Evolutionary conservation across 2,329 filamentous ascomycete genomes (phyloP).

Genomic region (Diaporthe helianthi): DNA sequence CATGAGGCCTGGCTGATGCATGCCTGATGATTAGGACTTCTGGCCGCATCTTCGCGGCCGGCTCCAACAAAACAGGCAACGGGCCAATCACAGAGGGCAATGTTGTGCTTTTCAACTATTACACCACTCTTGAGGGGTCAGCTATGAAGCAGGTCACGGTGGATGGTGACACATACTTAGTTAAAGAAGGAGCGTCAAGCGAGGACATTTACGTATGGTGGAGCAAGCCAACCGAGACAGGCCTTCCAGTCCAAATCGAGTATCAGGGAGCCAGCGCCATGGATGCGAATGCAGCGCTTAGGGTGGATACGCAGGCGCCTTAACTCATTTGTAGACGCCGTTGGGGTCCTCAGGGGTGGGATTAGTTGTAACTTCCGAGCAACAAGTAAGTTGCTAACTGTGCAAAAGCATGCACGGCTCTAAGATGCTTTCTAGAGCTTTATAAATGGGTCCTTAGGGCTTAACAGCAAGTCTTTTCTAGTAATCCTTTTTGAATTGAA

Average conservation of each 20-base stretch:
- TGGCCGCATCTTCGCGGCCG: slow-evolving; percentile 9
- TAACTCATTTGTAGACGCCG: too few species aligned
- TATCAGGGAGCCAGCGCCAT: background rate
- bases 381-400: too few species aligned
- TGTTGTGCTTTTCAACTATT: slow-evolving; percentile 21
- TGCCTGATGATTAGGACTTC: background rate
- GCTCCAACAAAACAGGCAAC: slow-evolving; percentile 1
- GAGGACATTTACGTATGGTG: slow-evolving; percentile 16
- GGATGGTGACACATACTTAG: background rate
- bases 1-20: background rate
- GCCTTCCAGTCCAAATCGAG: background rate
- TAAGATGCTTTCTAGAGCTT: too few species aligned
- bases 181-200: background rate
- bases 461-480: too few species aligned
- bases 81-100: slow-evolving; percentile 6
- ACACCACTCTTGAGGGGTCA: background rate
- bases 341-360: too few species aligned
- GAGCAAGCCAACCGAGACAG: background rate
- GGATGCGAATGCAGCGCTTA: slow-evolving; percentile 5
- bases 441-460: too few species aligned
- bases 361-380: too few species aligned
- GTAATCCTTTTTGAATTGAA: too few species aligned
- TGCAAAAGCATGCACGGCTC: too few species aligned
- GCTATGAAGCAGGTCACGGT: slow-evolving; percentile 4
- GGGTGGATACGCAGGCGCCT: background rate